These are phyloP conservation scores for Aspergillus cejpii DNA, from an alignment of 2,329 filamentous ascomycete species.

Conservation along the genomic window DNA sequence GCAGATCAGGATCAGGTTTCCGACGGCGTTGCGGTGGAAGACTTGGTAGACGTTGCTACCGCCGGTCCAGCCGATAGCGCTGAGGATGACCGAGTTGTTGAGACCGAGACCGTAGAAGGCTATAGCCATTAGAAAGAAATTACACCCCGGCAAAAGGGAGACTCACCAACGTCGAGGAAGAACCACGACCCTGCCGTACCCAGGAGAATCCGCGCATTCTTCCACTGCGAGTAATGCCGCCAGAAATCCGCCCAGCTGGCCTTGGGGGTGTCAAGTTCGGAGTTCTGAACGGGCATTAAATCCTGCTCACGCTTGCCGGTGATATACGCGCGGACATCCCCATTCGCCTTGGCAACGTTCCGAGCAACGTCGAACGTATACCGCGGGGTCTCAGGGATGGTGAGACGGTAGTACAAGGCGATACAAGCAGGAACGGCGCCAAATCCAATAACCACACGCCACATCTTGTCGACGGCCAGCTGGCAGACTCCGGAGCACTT, in stretches of 20 bases:
- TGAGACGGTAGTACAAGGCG: constrained; percentile 78
- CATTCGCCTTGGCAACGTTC: constrained; percentile 66
- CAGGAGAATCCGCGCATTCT: constrained; percentile 64
- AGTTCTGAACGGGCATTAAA: too few relatives aligned
- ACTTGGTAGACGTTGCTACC: constrained; percentile 60
- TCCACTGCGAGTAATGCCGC: constrained; percentile 62
- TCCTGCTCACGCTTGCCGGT: constrained; percentile 55
- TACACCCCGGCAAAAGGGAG: too few relatives aligned
- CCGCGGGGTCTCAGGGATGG: constrained; percentile 79
- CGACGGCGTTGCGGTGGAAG: constrained; percentile 67
- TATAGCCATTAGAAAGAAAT: constrained; percentile 22
- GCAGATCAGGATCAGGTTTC: constrained; percentile 71
- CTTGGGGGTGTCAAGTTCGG: constrained; percentile 58
- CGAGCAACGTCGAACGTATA: constrained; percentile 78
- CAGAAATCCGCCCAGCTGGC: constrained; percentile 67
- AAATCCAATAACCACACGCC: constrained; percentile 73
- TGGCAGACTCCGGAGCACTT: constrained; percentile 60
- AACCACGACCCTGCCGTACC: constrained; percentile 85
- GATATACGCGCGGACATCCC: constrained; percentile 69
- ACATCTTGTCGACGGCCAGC: constrained; percentile 77
- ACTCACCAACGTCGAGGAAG: constrained; percentile 58
- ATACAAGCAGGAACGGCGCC: constrained; percentile 73
- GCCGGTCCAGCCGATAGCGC: constrained; percentile 62
- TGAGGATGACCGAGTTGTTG: constrained; percentile 67
- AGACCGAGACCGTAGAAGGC: constrained; percentile 64